phyloP scores from a whole-genome alignment of 768 basidiomycete genomes.

The Pulveroboletus frians region DNA sequence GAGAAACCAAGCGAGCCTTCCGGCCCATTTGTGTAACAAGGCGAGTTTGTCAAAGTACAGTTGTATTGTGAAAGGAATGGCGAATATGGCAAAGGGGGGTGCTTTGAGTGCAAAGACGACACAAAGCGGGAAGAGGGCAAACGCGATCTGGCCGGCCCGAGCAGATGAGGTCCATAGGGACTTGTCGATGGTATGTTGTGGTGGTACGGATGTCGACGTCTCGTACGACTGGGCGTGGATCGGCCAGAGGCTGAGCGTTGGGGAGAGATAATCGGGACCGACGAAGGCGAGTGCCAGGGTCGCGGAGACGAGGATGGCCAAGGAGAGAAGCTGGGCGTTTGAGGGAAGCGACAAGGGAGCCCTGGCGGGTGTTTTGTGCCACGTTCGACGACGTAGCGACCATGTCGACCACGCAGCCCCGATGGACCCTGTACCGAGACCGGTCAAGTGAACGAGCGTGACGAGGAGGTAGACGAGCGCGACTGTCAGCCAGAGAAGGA shows the following conservation, averaged over 20 bases:
- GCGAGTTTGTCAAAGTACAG: constrained; percentile 74
- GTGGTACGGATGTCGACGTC: constrained; percentile 33
- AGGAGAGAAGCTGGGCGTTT: constrained; percentile 55
- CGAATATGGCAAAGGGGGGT: constrained; percentile 67
- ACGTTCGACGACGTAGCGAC: constrained; percentile 53
- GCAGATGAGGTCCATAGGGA: constrained; percentile 69
- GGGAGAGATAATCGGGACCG: constrained; percentile 67
- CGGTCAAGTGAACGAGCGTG: constrained; percentile 40
- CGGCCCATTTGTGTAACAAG: constrained; percentile 67
- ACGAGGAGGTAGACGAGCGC: constrained; percentile 37
- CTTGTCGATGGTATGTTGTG: constrained; percentile 59
- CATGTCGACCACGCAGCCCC: constrained; percentile 58
- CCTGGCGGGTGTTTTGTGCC: constrained; percentile 43
- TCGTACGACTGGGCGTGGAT: constrained; percentile 26
- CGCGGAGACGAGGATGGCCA: constrained; percentile 40
- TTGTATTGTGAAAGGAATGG: constrained; percentile 55
- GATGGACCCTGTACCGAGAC: constrained; percentile 36
- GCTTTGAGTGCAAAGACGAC: constrained; percentile 67
- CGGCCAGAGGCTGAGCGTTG: constrained; percentile 43
- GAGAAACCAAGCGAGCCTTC: constrained; percentile 63
- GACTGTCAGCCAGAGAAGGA: constrained; percentile 56
- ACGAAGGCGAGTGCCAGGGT: constrained; percentile 47
- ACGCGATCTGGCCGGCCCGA: constrained; percentile 64
- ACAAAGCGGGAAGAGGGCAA: constrained; percentile 66
- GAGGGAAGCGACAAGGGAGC: constrained; percentile 46